Percentiles rank a stretch among this genome's conserved stretches.
Evolutionary conservation across 108 stramenopile species (phyloP).

Genomic region (Nannochloropsis salina): DNA sequence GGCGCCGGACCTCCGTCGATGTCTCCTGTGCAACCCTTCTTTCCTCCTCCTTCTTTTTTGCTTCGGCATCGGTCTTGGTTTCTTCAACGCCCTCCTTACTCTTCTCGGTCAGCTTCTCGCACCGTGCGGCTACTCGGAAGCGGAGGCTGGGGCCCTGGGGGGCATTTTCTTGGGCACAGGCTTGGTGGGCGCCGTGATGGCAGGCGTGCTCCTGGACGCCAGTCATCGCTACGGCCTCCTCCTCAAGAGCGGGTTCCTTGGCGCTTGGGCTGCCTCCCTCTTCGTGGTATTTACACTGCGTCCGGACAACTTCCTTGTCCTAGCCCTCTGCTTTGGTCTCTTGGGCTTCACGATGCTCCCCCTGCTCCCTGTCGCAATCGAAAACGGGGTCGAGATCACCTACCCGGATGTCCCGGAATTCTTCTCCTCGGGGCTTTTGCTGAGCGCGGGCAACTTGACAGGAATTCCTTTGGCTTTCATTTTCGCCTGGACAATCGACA

Average conservation of each 20-base stretch:
- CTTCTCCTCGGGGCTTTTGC: background rate
- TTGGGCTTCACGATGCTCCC: slow-evolving; percentile 21
- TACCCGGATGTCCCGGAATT: background rate
- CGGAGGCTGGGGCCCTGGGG: background rate
- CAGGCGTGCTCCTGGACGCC: background rate
- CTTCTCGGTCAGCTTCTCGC: slow-evolving; percentile 12
- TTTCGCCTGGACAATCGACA: background rate
- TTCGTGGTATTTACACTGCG: background rate
- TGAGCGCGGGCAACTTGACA: slow-evolving; percentile 12
- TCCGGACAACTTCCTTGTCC: background rate
- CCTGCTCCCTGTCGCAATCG: slow-evolving; percentile 4
- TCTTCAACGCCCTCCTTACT: slow-evolving; percentile 19
- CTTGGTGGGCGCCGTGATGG: background rate
- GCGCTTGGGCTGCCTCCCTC: background rate
- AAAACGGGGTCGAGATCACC: slow-evolving; percentile 14
- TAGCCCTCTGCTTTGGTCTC: background rate
- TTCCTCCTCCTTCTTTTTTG: background rate
- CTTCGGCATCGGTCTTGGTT: slow-evolving; percentile 15
- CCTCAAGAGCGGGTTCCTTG: background rate
- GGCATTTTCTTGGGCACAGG: background rate
- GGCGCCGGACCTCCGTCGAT: background rate
- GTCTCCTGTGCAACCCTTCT: background rate
- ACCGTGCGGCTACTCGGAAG: background rate
- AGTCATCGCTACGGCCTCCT: background rate
- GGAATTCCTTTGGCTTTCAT: background rate